Conservation (phyloP, 1,284 basidiomycete species). For the Mycocalia duriaeana region DNA sequence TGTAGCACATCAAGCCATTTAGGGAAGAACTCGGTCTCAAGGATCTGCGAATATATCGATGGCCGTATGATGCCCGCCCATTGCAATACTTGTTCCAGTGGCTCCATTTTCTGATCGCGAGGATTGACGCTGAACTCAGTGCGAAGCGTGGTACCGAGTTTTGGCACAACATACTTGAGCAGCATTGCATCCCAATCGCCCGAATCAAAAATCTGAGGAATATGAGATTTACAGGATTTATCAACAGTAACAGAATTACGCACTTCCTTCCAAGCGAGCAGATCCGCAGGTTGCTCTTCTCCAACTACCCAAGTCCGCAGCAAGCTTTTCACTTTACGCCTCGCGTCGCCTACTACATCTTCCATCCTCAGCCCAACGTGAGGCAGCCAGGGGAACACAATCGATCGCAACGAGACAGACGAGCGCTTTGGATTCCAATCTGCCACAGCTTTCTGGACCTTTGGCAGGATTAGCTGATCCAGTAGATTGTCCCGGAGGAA, state of each 20-base stretch:
- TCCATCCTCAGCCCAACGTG: conserved; percentile 78
- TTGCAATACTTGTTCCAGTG: conserved; percentile 70
- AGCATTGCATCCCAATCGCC: conserved; percentile 89
- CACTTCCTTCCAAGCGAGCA: conserved; percentile 79
- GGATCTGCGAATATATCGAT: conserved; percentile 74
- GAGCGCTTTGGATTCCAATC: conserved; percentile 73
- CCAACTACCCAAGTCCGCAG: conserved; percentile 76
- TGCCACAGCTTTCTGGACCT: conserved; percentile 79
- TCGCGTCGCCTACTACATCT: conserved; percentile 78
- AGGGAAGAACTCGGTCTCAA: conserved; percentile 91
- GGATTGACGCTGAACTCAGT: conserved; percentile 87
- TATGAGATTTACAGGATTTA: conserved; percentile 13
- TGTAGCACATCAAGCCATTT: conserved; percentile 93
- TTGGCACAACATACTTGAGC: conserved; percentile 87
- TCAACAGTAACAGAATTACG: conserved; percentile 26
- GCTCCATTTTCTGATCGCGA: conserved; percentile 81
- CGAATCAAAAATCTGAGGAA: conserved; percentile 59
- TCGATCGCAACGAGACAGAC: conserved; percentile 60
- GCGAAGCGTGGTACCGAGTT: conserved; percentile 76
- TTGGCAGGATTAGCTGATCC: conserved; percentile 92
- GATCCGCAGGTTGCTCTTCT: conserved; percentile 72
- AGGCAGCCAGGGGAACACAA: conserved; percentile 96
- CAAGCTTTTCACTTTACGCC: conserved; percentile 76
- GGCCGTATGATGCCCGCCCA: conserved; percentile 76
- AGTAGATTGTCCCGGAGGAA: conserved; percentile 95